phyloP scores from a whole-genome alignment of 352 stramenopile species.

The Globisporangium middletonii region DNA sequence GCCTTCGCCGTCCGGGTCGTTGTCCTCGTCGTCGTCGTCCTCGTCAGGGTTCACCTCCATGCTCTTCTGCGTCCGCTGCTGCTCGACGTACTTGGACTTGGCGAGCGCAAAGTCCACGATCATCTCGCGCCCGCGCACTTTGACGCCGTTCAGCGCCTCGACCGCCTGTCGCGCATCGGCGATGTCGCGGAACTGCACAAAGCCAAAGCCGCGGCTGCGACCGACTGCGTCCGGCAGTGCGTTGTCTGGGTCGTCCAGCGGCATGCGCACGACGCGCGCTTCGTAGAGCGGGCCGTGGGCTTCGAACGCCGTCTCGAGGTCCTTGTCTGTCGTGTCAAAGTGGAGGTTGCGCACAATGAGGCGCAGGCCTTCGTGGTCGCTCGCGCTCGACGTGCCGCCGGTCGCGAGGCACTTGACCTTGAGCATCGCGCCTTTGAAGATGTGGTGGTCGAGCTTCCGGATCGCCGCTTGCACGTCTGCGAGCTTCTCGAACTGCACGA shows the following conservation, averaged over 20 bases:
- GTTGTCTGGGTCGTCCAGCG: slow-evolving; percentile 40
- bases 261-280: slow-evolving; percentile 65
- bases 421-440: slow-evolving; percentile 78
- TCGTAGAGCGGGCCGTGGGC: slow-evolving; percentile 61
- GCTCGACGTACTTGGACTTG: slow-evolving; percentile 73
- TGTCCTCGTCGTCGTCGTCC: slow-evolving; percentile 35
- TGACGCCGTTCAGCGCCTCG: slow-evolving; percentile 66
- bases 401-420: slow-evolving; percentile 40
- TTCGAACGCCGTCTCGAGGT: slow-evolving; percentile 70
- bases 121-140: slow-evolving; percentile 80
- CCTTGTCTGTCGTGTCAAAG: slow-evolving; percentile 70
- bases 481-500: slow-evolving; percentile 57
- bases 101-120: slow-evolving; percentile 82
- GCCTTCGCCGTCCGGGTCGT: slow-evolving; percentile 30
- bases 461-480: slow-evolving; percentile 48
- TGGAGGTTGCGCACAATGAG: slow-evolving; percentile 83
- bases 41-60: slow-evolving; percentile 17
- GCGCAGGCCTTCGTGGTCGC: slow-evolving; percentile 49
- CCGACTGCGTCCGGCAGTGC: slow-evolving; percentile 32
- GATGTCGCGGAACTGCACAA: slow-evolving; percentile 74
- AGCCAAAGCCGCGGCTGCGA: slow-evolving; percentile 75
- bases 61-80: slow-evolving; percentile 44
- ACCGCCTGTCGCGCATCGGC: slow-evolving; percentile 56
- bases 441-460: slow-evolving; percentile 74
- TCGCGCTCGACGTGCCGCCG: slow-evolving; percentile 17